These are phyloP conservation scores for Eutypella sp. DNA, from an alignment of 2,329 filamentous ascomycete genomes.

Conservation along the genomic window DNA sequence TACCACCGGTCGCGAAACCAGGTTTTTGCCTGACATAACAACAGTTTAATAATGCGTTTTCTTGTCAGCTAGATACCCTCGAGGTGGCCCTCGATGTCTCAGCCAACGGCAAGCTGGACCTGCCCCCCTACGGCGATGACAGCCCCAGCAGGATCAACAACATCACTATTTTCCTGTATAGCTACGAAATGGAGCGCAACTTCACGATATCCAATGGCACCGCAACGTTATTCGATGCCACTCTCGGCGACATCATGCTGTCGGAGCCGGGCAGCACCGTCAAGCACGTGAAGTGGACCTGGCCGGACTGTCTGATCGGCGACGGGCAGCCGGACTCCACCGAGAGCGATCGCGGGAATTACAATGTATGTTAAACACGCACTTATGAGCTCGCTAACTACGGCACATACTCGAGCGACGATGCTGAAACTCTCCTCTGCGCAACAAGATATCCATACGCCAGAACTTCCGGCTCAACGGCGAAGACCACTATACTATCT, in stretches of 20 bases:
- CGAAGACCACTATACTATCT: conserved; percentile 62
- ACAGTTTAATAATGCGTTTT: no score
- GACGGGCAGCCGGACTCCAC: conserved; percentile 43
- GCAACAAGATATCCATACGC: conserved; percentile 58
- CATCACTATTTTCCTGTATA: conserved; percentile 64
- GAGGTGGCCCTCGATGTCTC: conserved; percentile 65
- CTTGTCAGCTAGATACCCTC: conserved; percentile 42
- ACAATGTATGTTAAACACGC: conserved; percentile 59
- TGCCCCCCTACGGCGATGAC: conserved; percentile 50
- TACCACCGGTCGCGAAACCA: background rate
- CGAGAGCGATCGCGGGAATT: conserved; percentile 52
- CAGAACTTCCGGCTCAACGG: conserved; percentile 65
- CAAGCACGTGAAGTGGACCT: conserved; percentile 68
- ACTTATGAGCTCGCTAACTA: no score
- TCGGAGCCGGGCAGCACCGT: conserved; percentile 64
- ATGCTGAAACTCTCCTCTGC: conserved; percentile 2
- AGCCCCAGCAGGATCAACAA: conserved; percentile 55
- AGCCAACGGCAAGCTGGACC: conserved; percentile 57
- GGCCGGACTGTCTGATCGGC: conserved; percentile 64
- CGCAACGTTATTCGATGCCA: conserved; percentile 44
- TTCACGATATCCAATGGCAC: conserved; percentile 65
- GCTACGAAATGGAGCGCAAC: conserved; percentile 57
- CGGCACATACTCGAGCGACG: no score
- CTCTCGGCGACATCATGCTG: conserved; percentile 56
- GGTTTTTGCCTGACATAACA: conserved; percentile 12